These are phyloP conservation scores for Calonectria naviculata DNA, from an alignment of 2,329 filamentous ascomycete genomes.

Conservation along the genomic window DNA sequence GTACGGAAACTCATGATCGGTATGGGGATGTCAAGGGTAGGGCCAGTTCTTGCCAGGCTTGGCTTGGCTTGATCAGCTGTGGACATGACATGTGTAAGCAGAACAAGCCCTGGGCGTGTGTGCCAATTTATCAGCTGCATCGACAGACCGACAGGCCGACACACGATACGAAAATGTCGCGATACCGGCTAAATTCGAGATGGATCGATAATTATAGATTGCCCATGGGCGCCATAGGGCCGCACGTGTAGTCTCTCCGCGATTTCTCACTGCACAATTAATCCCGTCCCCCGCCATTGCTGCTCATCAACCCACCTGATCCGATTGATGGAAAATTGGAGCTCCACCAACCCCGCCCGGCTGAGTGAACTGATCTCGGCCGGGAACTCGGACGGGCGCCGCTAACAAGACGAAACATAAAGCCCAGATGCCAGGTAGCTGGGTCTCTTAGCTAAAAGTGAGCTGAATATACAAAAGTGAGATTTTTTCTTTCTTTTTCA, in stretches of 20 bases:
- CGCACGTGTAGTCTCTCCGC: not conserved
- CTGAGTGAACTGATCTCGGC: constrained; percentile 7
- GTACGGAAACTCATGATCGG: too few species aligned
- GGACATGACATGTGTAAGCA: not conserved
- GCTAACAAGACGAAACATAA: not conserved
- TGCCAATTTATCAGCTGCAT: not conserved
- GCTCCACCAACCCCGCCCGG: constrained; percentile 3
- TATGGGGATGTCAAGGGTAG: not conserved
- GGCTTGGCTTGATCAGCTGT: not conserved
- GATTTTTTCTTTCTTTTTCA: not conserved
- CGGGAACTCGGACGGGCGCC: not conserved
- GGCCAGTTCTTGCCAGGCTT: not conserved
- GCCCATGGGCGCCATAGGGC: not conserved
- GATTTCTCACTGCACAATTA: not conserved
- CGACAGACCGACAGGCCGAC: too few species aligned
- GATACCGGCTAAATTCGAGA: not conserved
- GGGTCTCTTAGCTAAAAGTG: not conserved
- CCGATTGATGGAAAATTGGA: constrained; percentile 9
- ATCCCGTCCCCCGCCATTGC: not conserved
- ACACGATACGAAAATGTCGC: not conserved
- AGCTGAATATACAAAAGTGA: too few species aligned
- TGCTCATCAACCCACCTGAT: not conserved
- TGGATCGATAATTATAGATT: not conserved
- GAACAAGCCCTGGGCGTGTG: not conserved
- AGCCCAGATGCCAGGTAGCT: not conserved